Evolutionary conservation across 768 basidiomycete species (phyloP).

Genomic region (Lactarius pseudohatsudake): DNA sequence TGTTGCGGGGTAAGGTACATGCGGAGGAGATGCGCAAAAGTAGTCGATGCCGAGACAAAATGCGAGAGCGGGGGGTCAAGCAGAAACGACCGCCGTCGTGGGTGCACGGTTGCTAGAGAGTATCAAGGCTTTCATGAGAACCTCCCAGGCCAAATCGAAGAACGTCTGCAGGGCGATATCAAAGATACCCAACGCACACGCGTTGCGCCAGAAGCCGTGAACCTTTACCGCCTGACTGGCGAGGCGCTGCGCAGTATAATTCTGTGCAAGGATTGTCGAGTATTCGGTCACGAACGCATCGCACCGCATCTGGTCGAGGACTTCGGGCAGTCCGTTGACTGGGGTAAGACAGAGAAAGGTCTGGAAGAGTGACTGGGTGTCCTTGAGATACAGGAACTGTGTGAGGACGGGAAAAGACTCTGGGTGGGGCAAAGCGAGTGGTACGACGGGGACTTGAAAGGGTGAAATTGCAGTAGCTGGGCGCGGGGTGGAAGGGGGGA

Average conservation of each 20-base stretch:
- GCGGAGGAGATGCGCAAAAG: neutral
- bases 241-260: constrained; percentile 36
- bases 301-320: constrained; percentile 16
- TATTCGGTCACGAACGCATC: constrained; percentile 20
- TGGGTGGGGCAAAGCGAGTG: constrained; percentile 62
- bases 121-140: constrained; percentile 44
- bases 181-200: constrained; percentile 49
- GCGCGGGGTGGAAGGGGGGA: constrained; percentile 42
- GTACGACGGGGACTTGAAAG: constrained; percentile 55
- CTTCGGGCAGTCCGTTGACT: constrained; percentile 27
- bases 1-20: neutral
- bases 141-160: constrained; percentile 51
- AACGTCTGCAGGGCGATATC: constrained; percentile 48
- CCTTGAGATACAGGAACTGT: constrained; percentile 67
- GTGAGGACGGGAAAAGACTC: constrained; percentile 58
- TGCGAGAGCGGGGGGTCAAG: neutral
- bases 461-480: constrained; percentile 35
- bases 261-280: constrained; percentile 32
- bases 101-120: constrained; percentile 19
- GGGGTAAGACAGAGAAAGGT: constrained; percentile 40
- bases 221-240: constrained; percentile 39
- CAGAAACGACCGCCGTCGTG: neutral
- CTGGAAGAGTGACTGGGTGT: constrained; percentile 49
- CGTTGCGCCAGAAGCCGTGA: constrained; percentile 54
- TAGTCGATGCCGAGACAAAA: neutral